These are phyloP conservation scores for Colletotrichum sansevieriae DNA, from an alignment of 2,329 filamentous ascomycete genomes.

Conservation along the genomic window DNA sequence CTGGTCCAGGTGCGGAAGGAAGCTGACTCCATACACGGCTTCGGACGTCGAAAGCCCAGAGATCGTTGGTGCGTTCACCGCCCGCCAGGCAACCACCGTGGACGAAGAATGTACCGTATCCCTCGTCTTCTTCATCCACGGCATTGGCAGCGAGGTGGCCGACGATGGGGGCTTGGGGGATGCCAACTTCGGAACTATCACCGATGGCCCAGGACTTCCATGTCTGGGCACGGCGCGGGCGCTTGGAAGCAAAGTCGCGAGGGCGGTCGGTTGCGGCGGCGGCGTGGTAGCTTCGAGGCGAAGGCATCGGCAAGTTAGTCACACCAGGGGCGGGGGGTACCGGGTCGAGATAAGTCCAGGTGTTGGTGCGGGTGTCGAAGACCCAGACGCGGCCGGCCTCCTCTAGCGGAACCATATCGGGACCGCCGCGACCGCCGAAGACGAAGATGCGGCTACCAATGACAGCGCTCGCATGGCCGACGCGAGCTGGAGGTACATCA, in stretches of 20 bases:
- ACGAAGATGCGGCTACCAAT: constrained; percentile 80
- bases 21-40: constrained; percentile 76
- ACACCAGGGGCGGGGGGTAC: constrained; percentile 58
- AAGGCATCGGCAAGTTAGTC: constrained; percentile 62
- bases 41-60: constrained; percentile 83
- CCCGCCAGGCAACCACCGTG: constrained; percentile 80
- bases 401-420: constrained; percentile 77
- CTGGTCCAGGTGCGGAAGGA: constrained; percentile 74
- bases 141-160: constrained; percentile 69
- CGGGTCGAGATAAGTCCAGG: constrained; percentile 76
- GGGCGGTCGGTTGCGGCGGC: constrained; percentile 70
- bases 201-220: constrained; percentile 70
- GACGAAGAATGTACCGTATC: constrained; percentile 77
- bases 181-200: constrained; percentile 66
- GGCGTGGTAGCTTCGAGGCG: constrained; percentile 78
- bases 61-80: constrained; percentile 72
- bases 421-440: constrained; percentile 82
- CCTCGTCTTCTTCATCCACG: constrained; percentile 71
- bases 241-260: constrained; percentile 58
- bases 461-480: constrained; percentile 79
- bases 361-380: constrained; percentile 73
- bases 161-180: constrained; percentile 70
- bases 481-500: constrained; percentile 73
- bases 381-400: constrained; percentile 83
- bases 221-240: constrained; percentile 54